phyloP scores from a whole-genome alignment of 2,329 filamentous ascomycete genomes.

The Aspergillus arachidicola region DNA sequence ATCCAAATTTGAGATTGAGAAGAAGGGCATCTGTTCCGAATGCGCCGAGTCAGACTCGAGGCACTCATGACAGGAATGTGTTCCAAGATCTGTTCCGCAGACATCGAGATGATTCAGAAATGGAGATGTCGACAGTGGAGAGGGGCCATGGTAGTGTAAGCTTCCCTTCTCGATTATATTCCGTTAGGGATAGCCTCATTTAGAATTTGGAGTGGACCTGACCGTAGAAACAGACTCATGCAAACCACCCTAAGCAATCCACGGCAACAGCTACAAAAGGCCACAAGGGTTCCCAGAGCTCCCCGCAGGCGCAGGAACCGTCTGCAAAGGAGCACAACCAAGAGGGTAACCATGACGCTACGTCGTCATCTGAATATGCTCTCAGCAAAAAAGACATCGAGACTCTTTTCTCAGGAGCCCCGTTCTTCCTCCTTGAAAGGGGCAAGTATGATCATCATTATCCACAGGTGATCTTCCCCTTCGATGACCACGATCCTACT shows the following conservation, averaged over 20 bases:
- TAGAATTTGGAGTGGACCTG: not conserved
- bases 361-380: constrained; percentile 4
- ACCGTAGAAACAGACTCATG: not conserved
- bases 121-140: not conserved
- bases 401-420: constrained; percentile 45
- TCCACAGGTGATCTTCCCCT: constrained; percentile 49
- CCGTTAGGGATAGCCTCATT: too few relatives aligned
- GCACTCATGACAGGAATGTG: constrained; percentile 10
- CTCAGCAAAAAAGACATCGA: constrained; percentile 43
- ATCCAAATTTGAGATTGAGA: constrained; percentile 3
- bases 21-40: constrained; percentile 15
- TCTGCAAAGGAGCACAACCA: not conserved
- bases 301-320: not conserved
- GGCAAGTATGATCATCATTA: constrained; percentile 43
- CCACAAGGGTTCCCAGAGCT: not conserved
- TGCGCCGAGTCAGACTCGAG: constrained; percentile 2
- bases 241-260: not conserved
- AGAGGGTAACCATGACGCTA: not conserved
- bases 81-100: constrained; percentile 30
- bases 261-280: not conserved
- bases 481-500: constrained; percentile 41
- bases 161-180: not conserved
- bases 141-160: not conserved
- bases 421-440: constrained; percentile 49
- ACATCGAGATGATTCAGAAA: constrained; percentile 15